Percentiles rank a stretch among this genome's conserved stretches.
phyloP scores from a whole-genome alignment of 192 early-diverging fungal species.

The Ambispora gerdemannii region DNA sequence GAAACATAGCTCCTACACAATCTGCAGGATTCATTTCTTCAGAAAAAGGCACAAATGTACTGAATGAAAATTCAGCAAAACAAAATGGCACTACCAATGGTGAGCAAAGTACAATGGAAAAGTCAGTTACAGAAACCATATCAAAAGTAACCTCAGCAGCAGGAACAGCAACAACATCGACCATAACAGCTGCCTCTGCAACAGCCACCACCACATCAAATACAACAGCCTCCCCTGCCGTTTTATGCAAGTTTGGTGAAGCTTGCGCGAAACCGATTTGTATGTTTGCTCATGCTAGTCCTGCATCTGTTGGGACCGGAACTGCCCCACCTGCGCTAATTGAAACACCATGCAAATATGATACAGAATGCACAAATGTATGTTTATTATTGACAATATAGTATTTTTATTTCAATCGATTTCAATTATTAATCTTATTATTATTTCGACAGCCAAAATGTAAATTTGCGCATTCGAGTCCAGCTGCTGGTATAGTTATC shows the following conservation, averaged over 20 bases:
- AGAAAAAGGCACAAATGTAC: neutral
- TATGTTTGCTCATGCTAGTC: conserved; percentile 25
- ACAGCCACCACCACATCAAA: neutral
- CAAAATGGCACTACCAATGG: neutral
- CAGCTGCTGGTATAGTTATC: conserved; percentile 6
- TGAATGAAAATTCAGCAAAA: neutral
- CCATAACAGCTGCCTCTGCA: neutral
- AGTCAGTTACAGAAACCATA: neutral
- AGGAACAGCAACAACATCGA: neutral
- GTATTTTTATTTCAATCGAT: too few species aligned
- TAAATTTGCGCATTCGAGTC: conserved; percentile 25
- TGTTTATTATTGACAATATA: too few species aligned
- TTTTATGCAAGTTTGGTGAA: conserved; percentile 28
- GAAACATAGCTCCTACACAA: neutral
- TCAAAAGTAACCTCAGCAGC: neutral
- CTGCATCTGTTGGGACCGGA: conserved; percentile 3
- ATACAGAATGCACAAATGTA: conserved; percentile 2
- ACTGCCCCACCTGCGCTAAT: neutral
- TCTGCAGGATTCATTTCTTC: neutral
- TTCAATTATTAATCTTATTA: too few species aligned
- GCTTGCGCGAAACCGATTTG: conserved; percentile 28
- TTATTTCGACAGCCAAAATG: conserved; percentile 12
- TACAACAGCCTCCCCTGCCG: neutral
- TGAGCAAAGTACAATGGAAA: neutral
- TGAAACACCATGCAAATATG: conserved; percentile 27